Conservation (phyloP, 371 early-diverging fungal genomes). For the Saksenaea oblongispora region DNA sequence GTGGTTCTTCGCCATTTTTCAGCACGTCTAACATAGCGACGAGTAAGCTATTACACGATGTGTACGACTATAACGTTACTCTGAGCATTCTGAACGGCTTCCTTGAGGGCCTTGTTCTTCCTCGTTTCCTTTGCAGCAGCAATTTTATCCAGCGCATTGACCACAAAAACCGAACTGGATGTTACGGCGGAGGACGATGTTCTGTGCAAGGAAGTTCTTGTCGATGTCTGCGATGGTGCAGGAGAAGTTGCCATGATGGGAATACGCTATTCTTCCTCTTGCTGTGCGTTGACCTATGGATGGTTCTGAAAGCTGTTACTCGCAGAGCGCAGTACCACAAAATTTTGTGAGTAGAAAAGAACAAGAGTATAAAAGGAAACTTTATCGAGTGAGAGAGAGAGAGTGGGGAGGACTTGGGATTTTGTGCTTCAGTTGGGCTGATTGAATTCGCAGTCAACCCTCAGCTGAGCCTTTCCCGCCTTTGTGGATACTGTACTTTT, state of each 20-base stretch:
- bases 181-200: conserved; percentile 33
- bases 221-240: conserved; percentile 21
- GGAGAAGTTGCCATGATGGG: conserved; percentile 31
- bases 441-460: too few relatives aligned
- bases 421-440: too few relatives aligned
- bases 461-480: too few relatives aligned
- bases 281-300: background rate
- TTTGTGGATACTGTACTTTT: background rate
- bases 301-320: background rate
- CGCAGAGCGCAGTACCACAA: background rate
- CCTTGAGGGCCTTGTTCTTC: conserved; percentile 56
- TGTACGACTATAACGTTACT: conserved; percentile 20
- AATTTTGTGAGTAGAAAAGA: background rate
- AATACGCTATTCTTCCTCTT: conserved; percentile 4
- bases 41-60: background rate
- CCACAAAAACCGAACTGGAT: conserved; percentile 61
- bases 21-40: conserved; percentile 24
- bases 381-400: background rate
- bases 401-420: background rate
- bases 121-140: conserved; percentile 51
- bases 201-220: conserved; percentile 17
- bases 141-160: conserved; percentile 69
- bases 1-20: conserved; percentile 41
- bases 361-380: background rate
- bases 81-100: conserved; percentile 43